Conservation (phyloP, 345 rosid genomes). For the Salix udensis region DNA sequence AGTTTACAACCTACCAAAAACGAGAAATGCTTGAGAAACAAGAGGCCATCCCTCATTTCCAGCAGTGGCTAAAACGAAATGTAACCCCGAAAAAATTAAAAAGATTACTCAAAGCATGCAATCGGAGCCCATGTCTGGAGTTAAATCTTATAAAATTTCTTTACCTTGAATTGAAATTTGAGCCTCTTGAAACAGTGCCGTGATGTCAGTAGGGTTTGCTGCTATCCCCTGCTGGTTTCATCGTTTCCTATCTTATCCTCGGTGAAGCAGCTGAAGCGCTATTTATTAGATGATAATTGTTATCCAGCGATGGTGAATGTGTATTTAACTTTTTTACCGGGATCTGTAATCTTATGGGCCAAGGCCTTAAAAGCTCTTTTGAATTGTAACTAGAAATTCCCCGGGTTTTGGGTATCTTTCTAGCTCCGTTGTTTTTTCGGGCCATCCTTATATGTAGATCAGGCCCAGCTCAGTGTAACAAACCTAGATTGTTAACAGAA, state of each 20-base stretch:
- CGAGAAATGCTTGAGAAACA: background rate
- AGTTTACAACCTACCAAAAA: background rate
- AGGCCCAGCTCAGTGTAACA: background rate
- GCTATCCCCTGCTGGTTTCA: background rate
- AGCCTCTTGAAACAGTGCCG: background rate
- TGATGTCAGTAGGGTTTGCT: background rate
- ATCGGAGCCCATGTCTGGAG: background rate
- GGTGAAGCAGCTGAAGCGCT: background rate
- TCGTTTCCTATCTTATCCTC: background rate
- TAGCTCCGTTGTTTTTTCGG: background rate
- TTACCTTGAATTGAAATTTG: background rate
- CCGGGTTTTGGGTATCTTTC: background rate
- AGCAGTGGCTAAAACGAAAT: background rate
- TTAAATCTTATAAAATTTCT: background rate
- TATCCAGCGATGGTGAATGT: background rate
- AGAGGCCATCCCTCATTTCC: background rate
- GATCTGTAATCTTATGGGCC: background rate
- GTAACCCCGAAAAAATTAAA: background rate
- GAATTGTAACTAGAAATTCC: background rate
- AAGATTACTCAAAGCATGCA: background rate
- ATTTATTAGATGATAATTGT: background rate
- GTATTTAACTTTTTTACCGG: background rate
- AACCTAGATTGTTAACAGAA: too few species aligned
- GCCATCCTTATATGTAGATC: background rate
- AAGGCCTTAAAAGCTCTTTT: background rate